phyloP scores from a whole-genome alignment of 352 stramenopile genomes.

The Phytophthora cajani region DNA sequence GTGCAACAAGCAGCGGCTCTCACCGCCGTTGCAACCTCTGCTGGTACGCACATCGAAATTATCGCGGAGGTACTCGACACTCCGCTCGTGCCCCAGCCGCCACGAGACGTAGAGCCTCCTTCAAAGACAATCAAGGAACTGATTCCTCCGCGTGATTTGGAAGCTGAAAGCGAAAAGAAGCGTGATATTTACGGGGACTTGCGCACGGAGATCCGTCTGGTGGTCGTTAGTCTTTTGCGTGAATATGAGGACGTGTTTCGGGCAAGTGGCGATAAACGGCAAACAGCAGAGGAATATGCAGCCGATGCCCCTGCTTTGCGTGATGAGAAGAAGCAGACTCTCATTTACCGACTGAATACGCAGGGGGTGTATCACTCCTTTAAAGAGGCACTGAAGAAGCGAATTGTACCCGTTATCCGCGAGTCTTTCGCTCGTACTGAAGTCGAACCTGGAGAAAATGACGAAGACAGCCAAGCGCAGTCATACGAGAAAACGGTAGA shows the following conservation, averaged over 20 bases:
- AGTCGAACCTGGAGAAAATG: slow-evolving; percentile 22
- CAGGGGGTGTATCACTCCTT: slow-evolving; percentile 82
- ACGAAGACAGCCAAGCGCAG: slow-evolving; percentile 13
- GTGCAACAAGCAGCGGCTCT: slow-evolving; percentile 37
- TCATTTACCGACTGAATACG: slow-evolving; percentile 83
- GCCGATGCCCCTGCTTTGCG: slow-evolving; percentile 35
- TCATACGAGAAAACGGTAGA: slow-evolving; percentile 16
- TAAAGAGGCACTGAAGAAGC: slow-evolving; percentile 86
- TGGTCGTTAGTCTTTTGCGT: slow-evolving; percentile 60
- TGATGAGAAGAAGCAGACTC: slow-evolving; percentile 72
- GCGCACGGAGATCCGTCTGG: slow-evolving; percentile 62
- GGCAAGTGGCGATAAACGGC: slow-evolving; percentile 16
- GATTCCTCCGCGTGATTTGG: slow-evolving; percentile 56
- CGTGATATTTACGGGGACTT: slow-evolving; percentile 54
- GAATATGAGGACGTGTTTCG: slow-evolving; percentile 64
- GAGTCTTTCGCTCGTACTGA: slow-evolving; percentile 53
- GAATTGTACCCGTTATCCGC: slow-evolving; percentile 74
- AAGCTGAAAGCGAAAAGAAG: slow-evolving; percentile 52
- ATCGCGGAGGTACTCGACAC: slow-evolving; percentile 38
- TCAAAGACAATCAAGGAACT: slow-evolving; percentile 54
- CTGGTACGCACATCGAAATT: slow-evolving; percentile 40
- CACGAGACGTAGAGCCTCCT: slow-evolving; percentile 29
- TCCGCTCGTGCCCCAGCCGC: slow-evolving; percentile 52
- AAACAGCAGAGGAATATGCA: slow-evolving; percentile 13
- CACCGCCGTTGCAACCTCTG: slow-evolving; percentile 26